Evolutionary conservation across 176 grass and related monocot genomes (phyloP), one percentile per base, ranked within the genome.

Genomic region (Eragrostis nindensis): DNA sequence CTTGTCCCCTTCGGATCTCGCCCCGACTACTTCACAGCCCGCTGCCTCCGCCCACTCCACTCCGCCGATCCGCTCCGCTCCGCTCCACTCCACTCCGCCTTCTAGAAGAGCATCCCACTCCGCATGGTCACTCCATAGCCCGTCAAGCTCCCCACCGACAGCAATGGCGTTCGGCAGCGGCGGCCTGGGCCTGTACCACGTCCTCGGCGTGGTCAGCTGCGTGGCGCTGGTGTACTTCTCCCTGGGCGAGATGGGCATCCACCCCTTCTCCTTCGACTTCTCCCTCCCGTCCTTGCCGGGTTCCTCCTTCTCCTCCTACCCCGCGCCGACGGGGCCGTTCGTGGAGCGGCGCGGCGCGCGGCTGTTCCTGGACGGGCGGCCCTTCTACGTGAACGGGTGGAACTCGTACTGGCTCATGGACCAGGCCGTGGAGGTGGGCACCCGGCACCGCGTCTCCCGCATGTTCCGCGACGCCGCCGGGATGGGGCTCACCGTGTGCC

Each of bases 371-470:
- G 93, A 57, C 57, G 90, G 82, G 9, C 86, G 80, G 47, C 78
- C 89, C 1, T 93, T 99, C 88, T 99, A 99, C 78, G 60, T 84
- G 27, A 96, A 96, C 76, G 97, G 97, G 60, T 99, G 97, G 97
- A 99, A 99, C 89, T 99, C 97, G 22, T 99, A 99, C 85, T 93
- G 93, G 93, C 86, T 99, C 62, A 99, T 99, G 93, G 97, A 93
- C 86, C 87, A 96, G 73, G 91, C 92, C 5, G 93, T 93, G 53
- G 96, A 99, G 84, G 73, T 77, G 59, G 5, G 39, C 48, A 91
- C 75, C 84, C 70, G 97, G 27, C 71, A 83, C 44, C 87, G 91
- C 78, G 89, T 96, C 14, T 52, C 76, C 11, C 56, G 73, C 64
- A 91, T 99, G 67, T 70, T 99, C 61, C 84, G 71, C 55, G 26